Conservation (phyloP, 257 asterid genomes). For the Solanum sejunctum region DNA sequence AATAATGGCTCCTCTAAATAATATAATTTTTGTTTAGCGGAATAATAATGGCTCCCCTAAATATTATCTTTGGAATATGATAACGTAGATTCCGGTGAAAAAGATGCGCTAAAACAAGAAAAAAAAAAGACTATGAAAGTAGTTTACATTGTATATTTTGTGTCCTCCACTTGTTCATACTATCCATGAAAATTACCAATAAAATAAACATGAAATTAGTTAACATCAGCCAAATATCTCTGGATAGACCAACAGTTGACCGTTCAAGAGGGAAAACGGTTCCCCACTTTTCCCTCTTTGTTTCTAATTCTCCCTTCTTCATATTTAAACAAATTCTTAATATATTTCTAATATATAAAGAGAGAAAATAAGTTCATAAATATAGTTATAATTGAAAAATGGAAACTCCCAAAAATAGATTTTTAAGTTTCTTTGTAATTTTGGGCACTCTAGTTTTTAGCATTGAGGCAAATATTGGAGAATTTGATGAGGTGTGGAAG, state of each 20-base stretch:
- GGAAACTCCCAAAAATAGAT: background rate
- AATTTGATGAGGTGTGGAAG: conserved; percentile 15
- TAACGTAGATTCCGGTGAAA: background rate
- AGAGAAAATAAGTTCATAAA: background rate
- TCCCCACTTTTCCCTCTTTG: conserved; percentile 14
- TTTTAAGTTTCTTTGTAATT: background rate
- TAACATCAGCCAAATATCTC: background rate
- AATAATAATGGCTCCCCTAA: background rate
- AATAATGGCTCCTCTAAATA: background rate
- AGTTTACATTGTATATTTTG: background rate
- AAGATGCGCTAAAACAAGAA: background rate
- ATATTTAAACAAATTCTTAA: background rate
- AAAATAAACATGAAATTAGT: background rate
- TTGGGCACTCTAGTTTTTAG: background rate
- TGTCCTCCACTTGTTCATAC: background rate
- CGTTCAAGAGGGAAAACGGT: conserved; percentile 5
- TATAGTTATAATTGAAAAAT: background rate
- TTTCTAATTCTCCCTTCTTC: conserved; percentile 1
- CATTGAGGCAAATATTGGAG: conserved; percentile 1
- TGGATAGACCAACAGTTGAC: conserved; percentile 1
- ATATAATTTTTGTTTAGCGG: too few species aligned
- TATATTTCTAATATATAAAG: background rate
- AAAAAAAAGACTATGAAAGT: background rate
- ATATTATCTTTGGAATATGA: background rate
- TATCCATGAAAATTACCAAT: background rate